Evolutionary conservation across 345 rosid species (phyloP).

Genomic region (Citrus mangshanensis): DNA sequence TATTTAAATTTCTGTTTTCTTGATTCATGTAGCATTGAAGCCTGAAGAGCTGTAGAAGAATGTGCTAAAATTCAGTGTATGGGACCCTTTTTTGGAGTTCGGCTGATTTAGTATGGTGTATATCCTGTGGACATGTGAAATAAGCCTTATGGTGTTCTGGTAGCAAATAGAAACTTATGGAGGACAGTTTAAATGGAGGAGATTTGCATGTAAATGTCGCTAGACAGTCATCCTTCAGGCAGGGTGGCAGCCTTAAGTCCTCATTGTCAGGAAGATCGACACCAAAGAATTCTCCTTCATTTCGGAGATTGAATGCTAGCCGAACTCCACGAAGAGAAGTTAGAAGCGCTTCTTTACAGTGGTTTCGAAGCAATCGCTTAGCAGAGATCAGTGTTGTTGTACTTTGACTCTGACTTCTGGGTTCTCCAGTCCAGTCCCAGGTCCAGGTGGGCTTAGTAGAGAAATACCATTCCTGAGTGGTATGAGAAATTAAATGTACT

Average conservation of each 20-base stretch:
- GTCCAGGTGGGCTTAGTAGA: slow-evolving; percentile 99
- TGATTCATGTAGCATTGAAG: slow-evolving; percentile 12
- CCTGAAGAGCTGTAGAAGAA: slow-evolving; percentile 10
- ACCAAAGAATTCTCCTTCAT: slow-evolving; percentile 69
- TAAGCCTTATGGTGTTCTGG: slow-evolving; percentile 4
- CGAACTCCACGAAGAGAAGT: slow-evolving; percentile 85
- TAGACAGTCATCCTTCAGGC: slow-evolving; percentile 50
- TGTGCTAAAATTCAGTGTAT: background rate
- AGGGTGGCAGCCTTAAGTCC: slow-evolving; percentile 59
- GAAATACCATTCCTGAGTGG: no score
- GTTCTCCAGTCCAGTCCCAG: no score
- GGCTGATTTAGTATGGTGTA: background rate
- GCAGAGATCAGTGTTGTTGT: no score
- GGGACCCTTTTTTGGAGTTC: background rate
- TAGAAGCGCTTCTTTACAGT: slow-evolving; percentile 52
- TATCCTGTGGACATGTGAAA: background rate
- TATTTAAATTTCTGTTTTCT: slow-evolving; percentile 2
- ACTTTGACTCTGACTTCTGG: no score
- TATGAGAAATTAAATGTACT: no score
- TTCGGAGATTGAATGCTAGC: slow-evolving; percentile 56
- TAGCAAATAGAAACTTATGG: slow-evolving; percentile 41
- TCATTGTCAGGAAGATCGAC: slow-evolving; percentile 70
- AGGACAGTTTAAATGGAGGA: slow-evolving; percentile 42
- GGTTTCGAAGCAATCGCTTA: slow-evolving; percentile 76
- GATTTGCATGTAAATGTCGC: slow-evolving; percentile 40